Evolutionary conservation across 305 asterid genomes (phyloP).

Genomic region (Rubia peregrina): DNA sequence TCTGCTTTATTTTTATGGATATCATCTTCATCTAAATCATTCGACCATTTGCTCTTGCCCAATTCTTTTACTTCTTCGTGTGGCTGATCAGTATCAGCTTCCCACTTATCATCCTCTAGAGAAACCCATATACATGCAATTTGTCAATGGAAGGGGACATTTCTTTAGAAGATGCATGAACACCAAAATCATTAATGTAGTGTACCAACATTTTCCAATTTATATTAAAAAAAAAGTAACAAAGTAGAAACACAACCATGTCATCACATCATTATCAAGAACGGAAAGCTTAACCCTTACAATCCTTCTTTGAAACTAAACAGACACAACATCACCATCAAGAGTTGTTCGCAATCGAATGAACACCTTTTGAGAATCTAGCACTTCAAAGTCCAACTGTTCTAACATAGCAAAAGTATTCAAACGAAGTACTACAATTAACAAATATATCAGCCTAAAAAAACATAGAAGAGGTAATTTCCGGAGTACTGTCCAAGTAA

Average conservation of each 20-base stretch:
- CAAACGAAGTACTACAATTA: background rate
- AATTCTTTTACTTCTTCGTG: constrained; percentile 61
- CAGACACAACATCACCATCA: background rate
- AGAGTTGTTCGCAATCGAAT: background rate
- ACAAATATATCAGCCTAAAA: background rate
- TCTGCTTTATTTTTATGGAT: constrained; percentile 30
- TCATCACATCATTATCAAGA: background rate
- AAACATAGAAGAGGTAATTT: background rate
- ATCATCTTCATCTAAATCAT: constrained; percentile 70
- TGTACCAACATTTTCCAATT: background rate
- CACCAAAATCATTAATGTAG: background rate
- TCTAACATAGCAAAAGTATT: background rate
- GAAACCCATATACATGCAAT: constrained; percentile 25
- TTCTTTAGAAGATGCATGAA: background rate
- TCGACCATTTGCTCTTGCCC: constrained; percentile 93
- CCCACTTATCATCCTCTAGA: constrained; percentile 34
- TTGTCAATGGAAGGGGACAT: background rate
- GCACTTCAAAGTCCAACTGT: constrained; percentile 1
- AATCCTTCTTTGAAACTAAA: background rate
- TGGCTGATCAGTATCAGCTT: constrained; percentile 34
- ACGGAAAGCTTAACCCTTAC: background rate
- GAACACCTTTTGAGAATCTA: background rate
- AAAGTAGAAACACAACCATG: background rate
- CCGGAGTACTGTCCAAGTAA: background rate
- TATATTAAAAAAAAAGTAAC: background rate